Base-by-base conservation (phyloP, 2,329 filamentous ascomycete genomes). In the Colletotrichum simmondsii region DNA sequence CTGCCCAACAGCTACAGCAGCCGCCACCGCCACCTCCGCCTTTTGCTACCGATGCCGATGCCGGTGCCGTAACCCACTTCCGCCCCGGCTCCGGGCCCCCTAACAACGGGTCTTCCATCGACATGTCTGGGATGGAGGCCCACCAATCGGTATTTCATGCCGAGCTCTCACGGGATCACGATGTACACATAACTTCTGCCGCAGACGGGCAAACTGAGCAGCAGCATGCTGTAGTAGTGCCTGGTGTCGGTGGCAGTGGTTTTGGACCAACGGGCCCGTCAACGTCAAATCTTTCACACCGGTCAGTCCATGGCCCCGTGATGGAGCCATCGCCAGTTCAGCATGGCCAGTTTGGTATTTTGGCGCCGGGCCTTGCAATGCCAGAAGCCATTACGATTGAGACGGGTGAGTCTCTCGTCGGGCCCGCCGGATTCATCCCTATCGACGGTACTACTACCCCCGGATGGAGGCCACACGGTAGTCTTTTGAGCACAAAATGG, bases 401-500 rank as follows among this genome's bases (percentile, higher is more conserved):
- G 54, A 81, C 80, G 70, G 79, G 80, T 58, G 82, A 84, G 19
- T 82, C 84, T 16, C 81, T 85, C 81, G 32, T 83, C 82, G 77
- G 61, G 56, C 52, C 70, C 73, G 16, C 69, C 73, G 49, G 71
- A 8, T 72, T 56, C n/a, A 68, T 59, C 42, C 74, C 62, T 32
- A 68, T 68, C 32, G 73, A 57, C 66, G 63, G 61, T 63, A 73
- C 61, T 11, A 72, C 71, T 26, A 49, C 54, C 35, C 69, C 75
- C 28, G 75, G 69, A 12, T 68, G 58, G 71, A 62, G 84, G 75
- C 85, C 83, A 58, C 84, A 87, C 76, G 86, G 87, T n/a, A 72
- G 71, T n/a, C 87, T 89, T 77, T 82, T 89, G 71, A 85, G 87
- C 61, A 86, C 82, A 30, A 91, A 86, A 78, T 84, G 92, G 75